Evolutionary conservation across 2,329 filamentous ascomycete genomes (phyloP), one percentile per base, ranked within the genome.

Genomic region (Sarocladium brachiariae): DNA sequence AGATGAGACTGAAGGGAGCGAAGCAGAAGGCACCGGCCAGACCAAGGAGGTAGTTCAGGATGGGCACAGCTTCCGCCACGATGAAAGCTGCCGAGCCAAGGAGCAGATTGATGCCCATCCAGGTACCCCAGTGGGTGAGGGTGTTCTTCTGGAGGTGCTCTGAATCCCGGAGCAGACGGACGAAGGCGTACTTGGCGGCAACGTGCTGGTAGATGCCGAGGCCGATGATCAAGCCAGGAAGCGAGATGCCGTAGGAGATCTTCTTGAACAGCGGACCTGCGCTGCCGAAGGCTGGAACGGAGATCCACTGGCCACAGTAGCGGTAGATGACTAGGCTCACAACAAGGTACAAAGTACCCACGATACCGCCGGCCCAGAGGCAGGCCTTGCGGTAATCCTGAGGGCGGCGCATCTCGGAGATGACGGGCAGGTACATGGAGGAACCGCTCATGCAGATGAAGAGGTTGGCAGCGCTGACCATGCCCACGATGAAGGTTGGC

Each of bases 191-290:
- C 59, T 85, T 86, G 50, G 73, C 74, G 2, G 81, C 81, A 2
- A 87, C 78, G 53, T 84, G 79, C 11, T 78, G 83, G 60, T 86
- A 83, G 55, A 89, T 84, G 6, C 87, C 83, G 50, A 84, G 85
- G 0, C 84, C 81, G 47, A 89, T 79, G n/a, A 43, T 43, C 39
- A 43, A 23, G 0, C 63, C 62, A 0, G 61, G 62, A 0, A 66
- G 51, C 1, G 62, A 62, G 24, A 66, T 57, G 5, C 63, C 63
- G 43, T 65, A 65, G 2, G 58, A 58, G 9, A 65, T 58, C 55
- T 65, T 66, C 55, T 65, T 63, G 52, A 65, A 59, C 0, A 61
- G 54, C 0, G 53, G 49, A 0, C 63, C 63, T 4, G 39, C 39
- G n/a, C 39, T 43, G 3, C 62, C 63, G n/a, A 66, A 53, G 0